Base-by-base conservation (phyloP, 495 filamentous ascomycete genomes). In the Aspergillus indologenus region DNA sequence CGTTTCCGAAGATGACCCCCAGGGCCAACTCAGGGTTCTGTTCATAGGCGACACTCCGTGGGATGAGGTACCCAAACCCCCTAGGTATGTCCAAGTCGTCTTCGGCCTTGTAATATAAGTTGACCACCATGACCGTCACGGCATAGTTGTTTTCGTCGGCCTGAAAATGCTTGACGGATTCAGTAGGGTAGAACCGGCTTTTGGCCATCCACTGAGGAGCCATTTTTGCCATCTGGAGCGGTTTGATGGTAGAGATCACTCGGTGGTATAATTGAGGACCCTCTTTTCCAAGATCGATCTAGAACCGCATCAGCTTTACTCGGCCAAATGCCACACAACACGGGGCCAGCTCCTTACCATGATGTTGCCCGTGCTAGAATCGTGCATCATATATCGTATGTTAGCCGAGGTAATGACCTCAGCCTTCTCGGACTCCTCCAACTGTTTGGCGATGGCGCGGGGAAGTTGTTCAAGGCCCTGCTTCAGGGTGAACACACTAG, bases 1-100 rank as follows among this genome's bases (percentile, higher is more conserved):
- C 83, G 1, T 87, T 89, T 65, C 96, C 92, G 69, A 98, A 97
- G 57, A 97, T 86, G 42, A 97, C 92, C 46, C 94, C 94, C 24
- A 99, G 85, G 2, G 87, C 88, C 46, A 82, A 76, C 68, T 97
- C 91, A 1, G 91, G 89, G 68, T 98, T 98, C 60, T 89, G 76
- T 6, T 83, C 80, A 55, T 72, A 76, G 0, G 87, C 82, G 2
- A 95, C 77, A 22, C 86, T 83, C 56, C 82, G 82, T 1, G 90
- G 89, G 43, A 98, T 86, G 22, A 98, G 83, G 69, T 98, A 98
- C 43, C 94, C 94, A 67, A 98, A 96, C 44, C 95, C 94, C 34
- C 75, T 71, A 15, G 83, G 77, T 3, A 77, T 80, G 21, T 91
- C 76, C 31, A 96, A 72, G 20, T 84, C 63, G 1, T 86, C 83